phyloP scores from a whole-genome alignment of 768 basidiomycete genomes.

The Boletales sp. region DNA sequence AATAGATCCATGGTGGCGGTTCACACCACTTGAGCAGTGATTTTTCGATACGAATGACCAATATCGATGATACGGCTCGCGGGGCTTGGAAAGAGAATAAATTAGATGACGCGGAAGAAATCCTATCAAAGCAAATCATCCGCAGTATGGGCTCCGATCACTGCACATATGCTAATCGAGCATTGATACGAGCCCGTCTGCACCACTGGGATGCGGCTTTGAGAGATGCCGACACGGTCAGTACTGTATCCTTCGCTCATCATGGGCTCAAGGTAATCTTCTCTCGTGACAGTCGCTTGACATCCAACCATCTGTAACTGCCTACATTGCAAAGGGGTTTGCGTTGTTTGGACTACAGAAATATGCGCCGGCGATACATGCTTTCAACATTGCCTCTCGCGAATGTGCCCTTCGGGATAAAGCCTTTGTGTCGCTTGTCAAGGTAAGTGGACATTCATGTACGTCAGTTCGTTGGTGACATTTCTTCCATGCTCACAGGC shows the following conservation, averaged over 20 bases:
- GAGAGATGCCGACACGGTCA: slow-evolving; percentile 9
- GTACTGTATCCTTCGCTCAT: neutral
- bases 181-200: slow-evolving; percentile 5
- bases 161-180: slow-evolving; percentile 1
- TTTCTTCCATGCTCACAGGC: neutral
- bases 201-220: slow-evolving; percentile 5
- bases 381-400: slow-evolving; percentile 5
- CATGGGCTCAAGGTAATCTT: neutral
- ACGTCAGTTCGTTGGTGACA: neutral
- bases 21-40: neutral
- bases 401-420: slow-evolving; percentile 4
- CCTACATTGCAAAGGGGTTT: slow-evolving; percentile 6
- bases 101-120: slow-evolving; percentile 9
- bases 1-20: neutral
- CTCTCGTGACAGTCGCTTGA: slow-evolving; percentile 2
- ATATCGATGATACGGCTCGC: neutral
- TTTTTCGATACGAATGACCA: slow-evolving; percentile 2
- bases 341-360: slow-evolving; percentile 8
- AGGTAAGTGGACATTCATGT: neutral
- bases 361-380: neutral
- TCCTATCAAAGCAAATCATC: slow-evolving; percentile 3
- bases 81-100: slow-evolving; percentile 7
- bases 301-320: slow-evolving; percentile 6
- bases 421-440: slow-evolving; percentile 1
- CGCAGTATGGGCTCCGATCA: neutral